Percentiles rank a stretch among this genome's conserved stretches.
phyloP scores from a whole-genome alignment of 2,329 filamentous ascomycete species.

The Colletotrichum sp. region DNA sequence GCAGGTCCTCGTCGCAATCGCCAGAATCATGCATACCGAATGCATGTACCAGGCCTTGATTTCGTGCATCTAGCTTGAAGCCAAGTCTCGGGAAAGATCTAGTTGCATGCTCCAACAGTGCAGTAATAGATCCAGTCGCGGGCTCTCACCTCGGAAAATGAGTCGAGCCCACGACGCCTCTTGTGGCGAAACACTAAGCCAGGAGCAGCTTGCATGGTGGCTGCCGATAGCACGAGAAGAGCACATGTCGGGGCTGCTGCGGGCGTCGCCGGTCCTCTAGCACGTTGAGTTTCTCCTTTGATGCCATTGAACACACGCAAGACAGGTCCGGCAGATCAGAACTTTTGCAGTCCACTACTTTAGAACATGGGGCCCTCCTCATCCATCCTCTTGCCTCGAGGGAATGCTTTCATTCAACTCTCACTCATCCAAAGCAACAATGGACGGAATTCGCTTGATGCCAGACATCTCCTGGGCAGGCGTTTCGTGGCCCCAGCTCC shows the following conservation, averaged over 20 bases:
- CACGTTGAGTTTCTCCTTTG: neutral
- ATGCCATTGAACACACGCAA: neutral
- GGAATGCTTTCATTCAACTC: too few relatives aligned
- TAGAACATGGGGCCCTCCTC: neutral
- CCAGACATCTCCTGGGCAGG: neutral
- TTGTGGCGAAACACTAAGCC: neutral
- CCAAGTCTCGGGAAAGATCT: neutral
- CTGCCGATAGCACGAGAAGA: neutral
- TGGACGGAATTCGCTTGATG: neutral
- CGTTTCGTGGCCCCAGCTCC: neutral
- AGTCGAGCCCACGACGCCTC: neutral
- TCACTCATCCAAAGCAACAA: neutral
- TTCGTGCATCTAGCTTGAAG: neutral
- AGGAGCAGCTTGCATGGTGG: neutral
- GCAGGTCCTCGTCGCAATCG: neutral
- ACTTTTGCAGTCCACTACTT: neutral
- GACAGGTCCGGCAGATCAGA: neutral
- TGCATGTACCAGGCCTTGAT: neutral
- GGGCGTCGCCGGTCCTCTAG: neutral
- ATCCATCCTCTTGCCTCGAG: neutral
- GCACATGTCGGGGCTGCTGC: neutral
- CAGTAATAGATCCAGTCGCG: fast-evolving
- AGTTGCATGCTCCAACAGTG: neutral
- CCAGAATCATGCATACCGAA: neutral
- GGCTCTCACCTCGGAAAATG: neutral